Conservation (phyloP, 192 early-diverging fungal genomes). For the Coemansia sp. region DNA sequence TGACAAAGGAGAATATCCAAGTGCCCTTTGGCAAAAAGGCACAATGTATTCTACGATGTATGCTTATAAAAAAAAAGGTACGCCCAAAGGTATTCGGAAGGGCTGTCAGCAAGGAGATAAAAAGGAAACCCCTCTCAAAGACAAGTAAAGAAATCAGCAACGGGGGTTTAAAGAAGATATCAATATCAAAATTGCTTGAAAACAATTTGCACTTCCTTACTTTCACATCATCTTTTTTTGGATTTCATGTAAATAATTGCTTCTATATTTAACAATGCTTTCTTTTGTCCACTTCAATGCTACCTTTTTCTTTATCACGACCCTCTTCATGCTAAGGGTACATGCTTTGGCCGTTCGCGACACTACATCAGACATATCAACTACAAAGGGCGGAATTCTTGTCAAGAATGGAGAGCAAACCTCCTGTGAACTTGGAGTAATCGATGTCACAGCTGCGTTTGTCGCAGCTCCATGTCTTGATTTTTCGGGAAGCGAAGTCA, state of each 20-base stretch:
- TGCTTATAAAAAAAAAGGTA: not conserved
- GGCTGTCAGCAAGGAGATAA: not conserved
- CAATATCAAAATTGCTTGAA: too few species aligned
- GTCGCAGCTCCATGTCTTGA: constrained; percentile 11
- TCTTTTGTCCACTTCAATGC: not conserved
- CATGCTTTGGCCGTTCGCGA: not conserved
- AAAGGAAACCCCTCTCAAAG: not conserved
- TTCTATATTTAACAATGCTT: not conserved
- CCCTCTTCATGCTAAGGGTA: not conserved
- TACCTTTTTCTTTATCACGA: not conserved
- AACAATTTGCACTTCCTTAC: too few species aligned
- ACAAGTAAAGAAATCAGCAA: not conserved
- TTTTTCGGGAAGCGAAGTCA: not conserved
- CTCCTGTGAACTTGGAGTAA: constrained; percentile 16
- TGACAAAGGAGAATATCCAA: not conserved
- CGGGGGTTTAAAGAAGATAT: too few species aligned
- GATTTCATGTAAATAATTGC: not conserved
- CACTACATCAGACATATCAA: not conserved
- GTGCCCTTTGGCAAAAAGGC: not conserved
- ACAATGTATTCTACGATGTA: not conserved
- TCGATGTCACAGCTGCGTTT: constrained; percentile 6
- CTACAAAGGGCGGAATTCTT: not conserved
- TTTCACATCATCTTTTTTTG: too few species aligned
- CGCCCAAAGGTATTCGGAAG: not conserved
- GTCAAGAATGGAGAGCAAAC: constrained; percentile 13